phyloP scores from a whole-genome alignment of 78 protist genomes.

The Isochrysis galbana region DNA sequence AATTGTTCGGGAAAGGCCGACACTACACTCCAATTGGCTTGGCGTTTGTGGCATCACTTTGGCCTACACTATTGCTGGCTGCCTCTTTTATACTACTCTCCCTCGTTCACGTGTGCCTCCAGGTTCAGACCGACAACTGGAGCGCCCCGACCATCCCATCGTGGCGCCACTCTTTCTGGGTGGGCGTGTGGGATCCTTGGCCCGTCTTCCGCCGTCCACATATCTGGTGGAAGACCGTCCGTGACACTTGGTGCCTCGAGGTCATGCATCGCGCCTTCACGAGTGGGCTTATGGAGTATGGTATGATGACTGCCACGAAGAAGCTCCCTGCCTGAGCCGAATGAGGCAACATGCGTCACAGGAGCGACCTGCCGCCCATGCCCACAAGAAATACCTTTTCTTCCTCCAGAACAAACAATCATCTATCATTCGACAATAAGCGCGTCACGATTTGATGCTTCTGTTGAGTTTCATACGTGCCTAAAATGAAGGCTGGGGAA shows the following conservation, averaged over 20 bases:
- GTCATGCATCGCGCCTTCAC: constrained; percentile 47
- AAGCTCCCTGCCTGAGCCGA: not conserved
- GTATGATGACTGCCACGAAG: constrained; percentile 48
- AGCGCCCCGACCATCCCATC: constrained; percentile 17
- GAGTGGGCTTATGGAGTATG: constrained; percentile 54
- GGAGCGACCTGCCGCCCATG: not conserved
- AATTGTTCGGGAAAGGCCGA: too few species aligned
- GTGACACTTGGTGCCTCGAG: constrained; percentile 5
- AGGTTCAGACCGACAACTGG: constrained; percentile 1
- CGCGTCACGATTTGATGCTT: too few species aligned
- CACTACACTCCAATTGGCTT: not conserved
- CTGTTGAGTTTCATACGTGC: too few species aligned
- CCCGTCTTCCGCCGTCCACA: constrained; percentile 31
- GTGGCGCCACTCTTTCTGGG: constrained; percentile 64
- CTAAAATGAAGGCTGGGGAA: too few species aligned
- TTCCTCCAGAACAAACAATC: too few species aligned
- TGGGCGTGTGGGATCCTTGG: constrained; percentile 61
- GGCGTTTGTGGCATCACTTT: not conserved
- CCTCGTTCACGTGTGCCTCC: not conserved
- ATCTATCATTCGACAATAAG: too few species aligned
- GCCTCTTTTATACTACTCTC: not conserved
- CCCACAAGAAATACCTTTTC: too few species aligned
- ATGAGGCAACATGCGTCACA: not conserved
- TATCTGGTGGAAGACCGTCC: not conserved
- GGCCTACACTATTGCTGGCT: not conserved